phyloP scores from a whole-genome alignment of 2,329 filamentous ascomycete species.

The Diaporthe vaccinii region DNA sequence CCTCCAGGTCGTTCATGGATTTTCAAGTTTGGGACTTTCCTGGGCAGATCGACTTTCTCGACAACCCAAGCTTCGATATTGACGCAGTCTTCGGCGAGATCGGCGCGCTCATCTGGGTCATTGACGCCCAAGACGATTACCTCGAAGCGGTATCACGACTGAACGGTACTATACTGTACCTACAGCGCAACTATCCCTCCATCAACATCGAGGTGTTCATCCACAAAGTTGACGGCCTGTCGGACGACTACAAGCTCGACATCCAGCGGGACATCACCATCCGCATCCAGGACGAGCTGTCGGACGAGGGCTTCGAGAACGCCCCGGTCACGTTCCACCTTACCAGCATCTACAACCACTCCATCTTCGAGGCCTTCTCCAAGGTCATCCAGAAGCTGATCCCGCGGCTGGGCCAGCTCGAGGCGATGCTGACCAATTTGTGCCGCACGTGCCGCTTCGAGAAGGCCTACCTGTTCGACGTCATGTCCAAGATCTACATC shows the following conservation, averaged over 20 bases:
- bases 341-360: constrained; percentile 98
- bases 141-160: constrained; percentile 89
- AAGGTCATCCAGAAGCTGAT: constrained; percentile 99
- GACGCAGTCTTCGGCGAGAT: constrained; percentile 95
- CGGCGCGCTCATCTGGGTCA: constrained; percentile 97
- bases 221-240: constrained; percentile 98
- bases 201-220: constrained; percentile 99
- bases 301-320: constrained; percentile 92
- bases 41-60: constrained; percentile 89
- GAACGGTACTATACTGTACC: constrained; percentile 88
- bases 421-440: constrained; percentile 93
- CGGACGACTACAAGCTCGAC: constrained; percentile 95
- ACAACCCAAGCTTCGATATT: constrained; percentile 89
- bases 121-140: constrained; percentile 98
- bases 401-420: constrained; percentile 90
- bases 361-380: constrained; percentile 95
- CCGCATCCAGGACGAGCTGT: constrained; percentile 94
- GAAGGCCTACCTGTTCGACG: constrained; percentile 98
- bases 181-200: constrained; percentile 89
- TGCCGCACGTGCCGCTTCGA: constrained; percentile 95
- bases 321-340: constrained; percentile 95
- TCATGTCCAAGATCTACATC: constrained; percentile 98
- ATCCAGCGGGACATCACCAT: constrained; percentile 98
- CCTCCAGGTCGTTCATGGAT: constrained; percentile 92
- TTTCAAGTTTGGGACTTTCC: constrained; percentile 99